Percentiles rank a stretch among this genome's conserved stretches.
These are phyloP conservation scores for Scutellaria minor DNA, from an alignment of 257 asterid species.

Conservation along the genomic window DNA sequence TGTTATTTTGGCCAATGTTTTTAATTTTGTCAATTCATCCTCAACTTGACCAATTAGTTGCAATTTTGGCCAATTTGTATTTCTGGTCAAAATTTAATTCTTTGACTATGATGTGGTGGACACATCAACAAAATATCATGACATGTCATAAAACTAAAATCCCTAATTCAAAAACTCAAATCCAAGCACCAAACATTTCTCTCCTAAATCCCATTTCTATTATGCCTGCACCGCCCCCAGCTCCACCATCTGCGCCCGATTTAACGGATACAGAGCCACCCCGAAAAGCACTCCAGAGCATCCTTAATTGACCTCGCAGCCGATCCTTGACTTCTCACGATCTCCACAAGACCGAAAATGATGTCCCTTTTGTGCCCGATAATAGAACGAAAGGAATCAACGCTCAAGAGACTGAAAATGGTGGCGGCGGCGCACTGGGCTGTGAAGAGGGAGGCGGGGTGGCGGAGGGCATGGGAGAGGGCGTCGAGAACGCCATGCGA, in stretches of 20 bases:
- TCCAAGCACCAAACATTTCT: too few relatives aligned
- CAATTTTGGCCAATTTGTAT: too few relatives aligned
- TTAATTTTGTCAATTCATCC: too few relatives aligned
- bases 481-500: conserved; percentile 87
- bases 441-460: conserved; percentile 69
- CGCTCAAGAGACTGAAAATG: conserved; percentile 68
- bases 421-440: conserved; percentile 92
- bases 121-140: too few relatives aligned
- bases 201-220: too few relatives aligned
- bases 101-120: too few relatives aligned
- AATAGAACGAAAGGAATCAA: conserved; percentile 65
- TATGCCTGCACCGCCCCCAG: conserved; percentile 75
- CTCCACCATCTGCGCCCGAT: conserved; percentile 77
- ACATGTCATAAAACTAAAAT: too few relatives aligned
- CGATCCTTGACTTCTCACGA: conserved; percentile 57
- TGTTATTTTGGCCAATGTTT: too few relatives aligned
- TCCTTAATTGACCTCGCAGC: conserved; percentile 77
- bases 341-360: conserved; percentile 74
- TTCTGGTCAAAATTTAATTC: too few relatives aligned
- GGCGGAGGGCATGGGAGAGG: conserved; percentile 86
- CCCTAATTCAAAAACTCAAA: too few relatives aligned
- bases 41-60: too few relatives aligned
- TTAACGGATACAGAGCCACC: conserved; percentile 66
- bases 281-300: conserved; percentile 82
- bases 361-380: conserved; percentile 93